phyloP scores from a whole-genome alignment of 208 protist species.

The Trypanosoma theileri region DNA sequence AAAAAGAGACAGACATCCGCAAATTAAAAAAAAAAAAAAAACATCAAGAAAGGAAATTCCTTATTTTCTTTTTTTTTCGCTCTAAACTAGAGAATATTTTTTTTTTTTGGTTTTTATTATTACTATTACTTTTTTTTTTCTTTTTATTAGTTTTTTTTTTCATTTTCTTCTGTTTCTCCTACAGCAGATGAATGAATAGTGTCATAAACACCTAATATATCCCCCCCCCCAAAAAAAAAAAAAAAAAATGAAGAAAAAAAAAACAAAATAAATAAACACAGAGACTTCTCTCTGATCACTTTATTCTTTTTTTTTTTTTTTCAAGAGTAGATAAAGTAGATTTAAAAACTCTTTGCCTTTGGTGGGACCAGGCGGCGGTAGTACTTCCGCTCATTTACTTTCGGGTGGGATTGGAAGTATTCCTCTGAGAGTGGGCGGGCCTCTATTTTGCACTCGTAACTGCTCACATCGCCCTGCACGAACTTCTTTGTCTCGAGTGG shows the following conservation, averaged over 20 bases:
- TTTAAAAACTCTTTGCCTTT: slow-evolving; percentile 51
- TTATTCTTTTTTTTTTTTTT: background rate
- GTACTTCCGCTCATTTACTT: slow-evolving; percentile 62
- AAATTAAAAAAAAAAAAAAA: background rate
- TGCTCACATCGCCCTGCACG: slow-evolving; percentile 49
- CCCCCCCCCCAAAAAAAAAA: too few species aligned
- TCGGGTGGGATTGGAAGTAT: slow-evolving; percentile 69
- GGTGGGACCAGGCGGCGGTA: slow-evolving; percentile 58
- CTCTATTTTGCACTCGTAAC: slow-evolving; percentile 79
- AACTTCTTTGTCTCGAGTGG: slow-evolving; percentile 74
- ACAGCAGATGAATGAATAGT: too few species aligned
- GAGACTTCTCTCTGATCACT: background rate
- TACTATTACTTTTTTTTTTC: too few species aligned
- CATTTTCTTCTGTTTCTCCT: too few species aligned
- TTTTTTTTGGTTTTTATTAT: too few species aligned
- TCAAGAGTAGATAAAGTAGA: background rate
- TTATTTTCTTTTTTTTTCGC: slow-evolving; percentile 25
- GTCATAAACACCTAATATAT: too few species aligned
- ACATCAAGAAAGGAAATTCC: background rate
- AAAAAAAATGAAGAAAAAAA: too few species aligned
- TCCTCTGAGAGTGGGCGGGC: slow-evolving; percentile 70
- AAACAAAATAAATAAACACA: slow-evolving; percentile 2
- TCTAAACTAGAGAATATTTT: background rate
- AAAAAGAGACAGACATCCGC: too few species aligned
- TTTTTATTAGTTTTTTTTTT: too few species aligned